Percentiles rank a stretch among this genome's conserved stretches.
These are phyloP conservation scores for Dendrobium chrysotoxum DNA, from an alignment of 106 monocot species.

Conservation along the genomic window DNA sequence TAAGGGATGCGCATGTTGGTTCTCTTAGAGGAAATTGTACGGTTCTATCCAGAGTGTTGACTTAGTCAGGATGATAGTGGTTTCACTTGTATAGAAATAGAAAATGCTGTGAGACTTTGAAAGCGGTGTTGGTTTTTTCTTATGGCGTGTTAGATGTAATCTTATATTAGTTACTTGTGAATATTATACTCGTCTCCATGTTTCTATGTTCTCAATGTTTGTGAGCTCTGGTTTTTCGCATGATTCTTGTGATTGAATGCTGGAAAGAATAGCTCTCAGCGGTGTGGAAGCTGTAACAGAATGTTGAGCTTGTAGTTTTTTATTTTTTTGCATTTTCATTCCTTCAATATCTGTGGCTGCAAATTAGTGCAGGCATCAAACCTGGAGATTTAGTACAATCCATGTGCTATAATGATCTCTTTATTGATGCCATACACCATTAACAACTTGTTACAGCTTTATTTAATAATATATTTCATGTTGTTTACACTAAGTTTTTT, in stretches of 20 bases:
- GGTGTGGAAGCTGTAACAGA: too few relatives aligned
- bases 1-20: neutral
- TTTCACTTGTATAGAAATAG: conserved; percentile 4
- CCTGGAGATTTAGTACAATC: too few relatives aligned
- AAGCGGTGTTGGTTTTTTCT: neutral
- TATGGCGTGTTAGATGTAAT: neutral
- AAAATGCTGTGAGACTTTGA: neutral
- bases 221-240: too few relatives aligned
- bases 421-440: too few relatives aligned
- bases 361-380: too few relatives aligned
- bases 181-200: neutral
- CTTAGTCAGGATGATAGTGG: neutral
- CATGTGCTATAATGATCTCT: neutral
- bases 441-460: too few relatives aligned
- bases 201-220: neutral
- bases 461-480: too few relatives aligned
- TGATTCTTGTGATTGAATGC: too few relatives aligned
- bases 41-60: neutral
- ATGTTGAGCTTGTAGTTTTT: neutral
- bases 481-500: too few relatives aligned
- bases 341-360: too few relatives aligned
- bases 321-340: neutral
- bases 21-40: neutral
- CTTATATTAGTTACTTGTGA: neutral
- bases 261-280: too few relatives aligned